Conservation (phyloP, 352 stramenopile genomes). For the Pythium folliculosum region DNA sequence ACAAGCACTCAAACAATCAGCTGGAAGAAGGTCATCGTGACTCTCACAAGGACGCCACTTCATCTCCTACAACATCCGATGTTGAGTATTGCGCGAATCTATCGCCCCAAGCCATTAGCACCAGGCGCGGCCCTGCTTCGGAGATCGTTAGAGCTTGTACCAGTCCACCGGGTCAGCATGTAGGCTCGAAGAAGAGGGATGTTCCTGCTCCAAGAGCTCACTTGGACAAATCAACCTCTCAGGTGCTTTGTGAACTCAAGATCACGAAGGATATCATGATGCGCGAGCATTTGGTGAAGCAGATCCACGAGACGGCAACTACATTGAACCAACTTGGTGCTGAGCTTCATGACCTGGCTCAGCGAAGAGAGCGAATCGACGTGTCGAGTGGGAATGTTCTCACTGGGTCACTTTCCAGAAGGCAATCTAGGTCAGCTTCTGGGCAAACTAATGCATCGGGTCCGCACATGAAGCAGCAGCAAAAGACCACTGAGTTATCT, state of each 20-base stretch:
- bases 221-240: constrained; percentile 24
- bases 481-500: neutral
- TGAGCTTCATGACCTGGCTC: constrained; percentile 35
- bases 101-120: neutral
- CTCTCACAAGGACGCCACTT: neutral
- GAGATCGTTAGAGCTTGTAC: neutral
- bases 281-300: constrained; percentile 52
- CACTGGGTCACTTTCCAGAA: neutral
- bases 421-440: neutral
- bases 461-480: neutral
- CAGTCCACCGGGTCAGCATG: neutral
- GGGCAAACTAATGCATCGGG: neutral
- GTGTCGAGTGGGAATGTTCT: neutral
- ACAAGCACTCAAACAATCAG: constrained; percentile 20
- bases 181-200: neutral
- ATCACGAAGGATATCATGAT: constrained; percentile 64
- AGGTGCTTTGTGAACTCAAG: constrained; percentile 50
- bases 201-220: neutral
- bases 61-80: constrained; percentile 2
- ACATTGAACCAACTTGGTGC: constrained; percentile 32
- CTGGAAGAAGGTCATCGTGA: neutral
- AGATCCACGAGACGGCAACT: constrained; percentile 36
- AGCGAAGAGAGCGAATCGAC: neutral
- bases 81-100: constrained; percentile 2
- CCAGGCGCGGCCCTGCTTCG: neutral